Percentiles rank a stretch among this genome's conserved stretches.
Conservation (phyloP, 129 eudicot species). For the Apium graveolens region DNA sequence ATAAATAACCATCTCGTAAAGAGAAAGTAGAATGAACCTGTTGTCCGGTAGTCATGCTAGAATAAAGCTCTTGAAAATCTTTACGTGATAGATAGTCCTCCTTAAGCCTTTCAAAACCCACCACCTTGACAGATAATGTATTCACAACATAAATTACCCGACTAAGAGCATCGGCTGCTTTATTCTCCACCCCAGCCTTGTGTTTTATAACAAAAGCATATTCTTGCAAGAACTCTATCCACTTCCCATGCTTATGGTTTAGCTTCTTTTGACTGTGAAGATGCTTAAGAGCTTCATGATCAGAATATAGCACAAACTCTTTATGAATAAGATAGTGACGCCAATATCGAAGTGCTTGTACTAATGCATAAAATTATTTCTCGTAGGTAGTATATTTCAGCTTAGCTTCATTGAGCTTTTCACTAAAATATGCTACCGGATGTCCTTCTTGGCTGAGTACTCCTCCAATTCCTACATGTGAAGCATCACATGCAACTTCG, state of each 20-base stretch:
- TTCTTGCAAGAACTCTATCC: neutral
- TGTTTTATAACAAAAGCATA: neutral
- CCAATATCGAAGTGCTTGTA: conserved; percentile 8
- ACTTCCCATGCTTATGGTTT: neutral
- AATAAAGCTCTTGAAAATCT: neutral
- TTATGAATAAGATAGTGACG: conserved; percentile 2
- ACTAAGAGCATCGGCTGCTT: neutral
- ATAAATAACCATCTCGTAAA: neutral
- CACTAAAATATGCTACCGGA: too few species aligned
- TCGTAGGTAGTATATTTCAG: too few species aligned
- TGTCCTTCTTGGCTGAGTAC: too few species aligned
- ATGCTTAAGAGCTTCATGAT: neutral
- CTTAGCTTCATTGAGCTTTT: too few species aligned
- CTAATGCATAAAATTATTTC: neutral
- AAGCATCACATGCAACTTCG: neutral
- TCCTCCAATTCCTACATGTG: too few species aligned
- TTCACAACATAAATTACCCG: neutral
- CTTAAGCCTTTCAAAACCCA: neutral
- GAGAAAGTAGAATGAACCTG: neutral
- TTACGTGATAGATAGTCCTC: neutral
- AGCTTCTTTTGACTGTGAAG: neutral
- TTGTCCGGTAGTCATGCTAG: neutral
- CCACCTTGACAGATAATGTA: neutral
- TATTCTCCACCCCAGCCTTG: neutral
- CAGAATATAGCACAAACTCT: neutral